These are phyloP conservation scores for Puccinia coronata DNA, from an alignment of 1,284 basidiomycete species.

Conservation along the genomic window DNA sequence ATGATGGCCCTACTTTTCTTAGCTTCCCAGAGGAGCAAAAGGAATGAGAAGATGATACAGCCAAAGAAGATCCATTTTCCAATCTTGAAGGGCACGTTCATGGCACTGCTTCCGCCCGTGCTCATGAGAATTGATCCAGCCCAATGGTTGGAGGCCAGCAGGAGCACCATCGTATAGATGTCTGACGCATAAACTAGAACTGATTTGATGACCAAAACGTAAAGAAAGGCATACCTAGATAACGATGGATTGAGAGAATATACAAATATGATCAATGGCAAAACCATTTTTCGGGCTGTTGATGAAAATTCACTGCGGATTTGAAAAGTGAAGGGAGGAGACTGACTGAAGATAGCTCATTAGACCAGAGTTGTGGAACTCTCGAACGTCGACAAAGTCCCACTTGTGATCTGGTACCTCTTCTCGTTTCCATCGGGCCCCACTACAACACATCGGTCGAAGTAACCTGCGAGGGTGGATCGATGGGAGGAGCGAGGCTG, in stretches of 20 bases:
- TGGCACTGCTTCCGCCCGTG: constrained; percentile 67
- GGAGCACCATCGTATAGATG: constrained; percentile 94
- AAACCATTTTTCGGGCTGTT: too few relatives aligned
- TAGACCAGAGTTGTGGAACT: constrained; percentile 44
- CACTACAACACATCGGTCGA: constrained; percentile 46
- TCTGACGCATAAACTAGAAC: constrained; percentile 95
- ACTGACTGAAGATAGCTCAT: constrained; percentile 48
- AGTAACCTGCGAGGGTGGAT: too few relatives aligned
- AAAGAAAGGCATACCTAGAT: constrained; percentile 81
- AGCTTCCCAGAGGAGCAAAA: constrained; percentile 86
- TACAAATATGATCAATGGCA: not conserved
- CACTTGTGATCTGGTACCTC: constrained; percentile 50
- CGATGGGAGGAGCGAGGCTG: too few relatives aligned
- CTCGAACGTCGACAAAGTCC: constrained; percentile 47
- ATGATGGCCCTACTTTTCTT: constrained; percentile 91
- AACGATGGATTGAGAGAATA: not conserved
- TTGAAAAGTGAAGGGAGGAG: not conserved
- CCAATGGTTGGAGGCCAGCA: constrained; percentile 90
- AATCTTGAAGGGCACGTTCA: constrained; percentile 78
- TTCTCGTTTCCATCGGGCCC: constrained; percentile 48
- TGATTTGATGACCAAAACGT: constrained; percentile 86
- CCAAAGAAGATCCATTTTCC: constrained; percentile 97
- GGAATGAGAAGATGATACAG: constrained; percentile 95
- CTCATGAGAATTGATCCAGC: constrained; percentile 82
- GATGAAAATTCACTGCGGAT: not conserved